Evolutionary conservation across 345 rosid species (phyloP), one percentile per base, ranked within the genome.

Genomic region (Murraya koenigii): DNA sequence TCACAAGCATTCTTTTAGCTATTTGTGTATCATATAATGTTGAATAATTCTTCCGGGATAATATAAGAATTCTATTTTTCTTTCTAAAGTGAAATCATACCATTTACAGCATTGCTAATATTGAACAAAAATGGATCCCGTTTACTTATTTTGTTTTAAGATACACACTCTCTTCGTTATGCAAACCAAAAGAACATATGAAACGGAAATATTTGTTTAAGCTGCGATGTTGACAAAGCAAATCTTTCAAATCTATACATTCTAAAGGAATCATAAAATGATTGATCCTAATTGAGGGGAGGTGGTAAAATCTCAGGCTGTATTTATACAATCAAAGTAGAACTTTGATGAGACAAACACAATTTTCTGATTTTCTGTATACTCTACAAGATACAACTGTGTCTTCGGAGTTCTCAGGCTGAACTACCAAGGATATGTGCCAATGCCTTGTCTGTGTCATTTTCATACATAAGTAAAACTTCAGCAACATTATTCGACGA

Each of bases 401-500:
- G 63, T 32, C 56, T 47, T 23, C 26, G 35, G 25, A 58, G 38
- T 41, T 61, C 65, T 89, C 78, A 88, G 25, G 91, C 74, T 38
- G 88, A 76, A 56, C 77, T 74, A 77, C 80, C 87, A 20, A 91
- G 87, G 72, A 87, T 81, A 77, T 93, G 92, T 22, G 94, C 84
- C 91, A 92, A 66, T 56, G 98, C 98, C 82, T 89, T 90, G 33
- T 95, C 93, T 23, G 89, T 84, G 58, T 95, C 93, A 66, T 90
- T 93, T 17, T 92, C 95, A 75, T 83, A 80, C 92, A 87, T 87
- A 71, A 90, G 65, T 36, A 92, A 80, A 69, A 91, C 92, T 2
- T 93, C 97, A 1, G 92, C 88, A 23, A 92, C 89, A 9, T 77
- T 84, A 77, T 80, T 89, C 0, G 97, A 79, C 9, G 97, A 82